Conservation (phyloP, 306 rosid genomes). For the Sophora flavescens region DNA sequence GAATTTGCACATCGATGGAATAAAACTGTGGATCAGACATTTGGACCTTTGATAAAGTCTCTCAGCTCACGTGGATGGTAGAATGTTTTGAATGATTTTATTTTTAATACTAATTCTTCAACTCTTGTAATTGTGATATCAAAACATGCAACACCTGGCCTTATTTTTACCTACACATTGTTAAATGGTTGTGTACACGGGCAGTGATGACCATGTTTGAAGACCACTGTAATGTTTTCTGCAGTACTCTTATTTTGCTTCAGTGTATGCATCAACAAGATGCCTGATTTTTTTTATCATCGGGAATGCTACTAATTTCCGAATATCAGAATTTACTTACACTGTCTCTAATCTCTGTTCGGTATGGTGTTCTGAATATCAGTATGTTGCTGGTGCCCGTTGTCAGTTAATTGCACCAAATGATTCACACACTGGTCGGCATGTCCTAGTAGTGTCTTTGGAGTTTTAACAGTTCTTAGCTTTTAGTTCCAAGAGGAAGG, state of each 20-base stretch:
- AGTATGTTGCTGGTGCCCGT: constrained; percentile 13
- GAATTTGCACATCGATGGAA: constrained; percentile 83
- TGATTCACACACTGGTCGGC: constrained; percentile 10
- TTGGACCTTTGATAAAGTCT: constrained; percentile 76
- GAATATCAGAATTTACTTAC: constrained; percentile 7
- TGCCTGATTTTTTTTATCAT: constrained; percentile 24
- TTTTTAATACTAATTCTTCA: constrained; percentile 8
- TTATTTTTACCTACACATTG: constrained; percentile 42
- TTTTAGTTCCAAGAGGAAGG: constrained; percentile 9
- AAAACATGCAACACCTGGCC: constrained; percentile 32
- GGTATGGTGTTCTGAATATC: neutral
- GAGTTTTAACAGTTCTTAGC: constrained; percentile 9
- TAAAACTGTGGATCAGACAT: constrained; percentile 78
- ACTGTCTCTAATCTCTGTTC: neutral
- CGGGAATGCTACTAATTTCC: neutral
- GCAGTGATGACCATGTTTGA: constrained; percentile 12
- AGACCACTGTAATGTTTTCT: constrained; percentile 21
- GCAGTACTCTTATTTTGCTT: constrained; percentile 27
- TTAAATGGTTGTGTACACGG: constrained; percentile 11
- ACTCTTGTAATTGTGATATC: constrained; percentile 36
- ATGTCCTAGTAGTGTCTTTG: constrained; percentile 19
- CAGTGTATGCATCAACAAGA: constrained; percentile 44
- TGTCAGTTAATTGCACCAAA: constrained; percentile 21
- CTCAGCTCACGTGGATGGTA: constrained; percentile 96
- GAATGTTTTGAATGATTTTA: constrained; percentile 35